These are phyloP conservation scores for Hericium alpestre DNA, from an alignment of 768 basidiomycete genomes.

Conservation along the genomic window DNA sequence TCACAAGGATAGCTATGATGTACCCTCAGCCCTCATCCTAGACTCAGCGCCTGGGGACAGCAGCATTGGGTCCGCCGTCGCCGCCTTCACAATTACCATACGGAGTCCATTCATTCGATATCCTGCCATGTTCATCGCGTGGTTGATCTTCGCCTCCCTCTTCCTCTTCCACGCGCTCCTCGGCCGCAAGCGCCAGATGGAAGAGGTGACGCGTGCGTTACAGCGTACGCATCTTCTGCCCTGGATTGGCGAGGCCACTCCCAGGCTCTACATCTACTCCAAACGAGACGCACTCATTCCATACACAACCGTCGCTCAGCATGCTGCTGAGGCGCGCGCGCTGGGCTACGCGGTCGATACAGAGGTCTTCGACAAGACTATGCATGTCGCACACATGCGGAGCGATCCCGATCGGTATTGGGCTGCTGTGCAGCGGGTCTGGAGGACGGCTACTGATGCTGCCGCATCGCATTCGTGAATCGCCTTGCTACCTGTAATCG, in stretches of 20 bases:
- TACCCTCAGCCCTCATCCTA: constrained; percentile 10
- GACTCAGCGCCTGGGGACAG: constrained; percentile 11
- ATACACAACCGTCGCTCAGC: constrained; percentile 17
- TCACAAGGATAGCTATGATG: not conserved
- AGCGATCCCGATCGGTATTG: constrained; percentile 17
- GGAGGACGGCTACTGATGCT: constrained; percentile 1
- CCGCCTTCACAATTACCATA: constrained; percentile 10
- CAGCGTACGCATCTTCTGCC: constrained; percentile 20
- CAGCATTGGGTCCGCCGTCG: not conserved
- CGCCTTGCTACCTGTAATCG: too few species aligned
- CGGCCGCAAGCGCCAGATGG: not conserved
- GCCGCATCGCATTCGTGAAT: not conserved
- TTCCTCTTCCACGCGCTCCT: not conserved
- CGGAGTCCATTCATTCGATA: constrained; percentile 1
- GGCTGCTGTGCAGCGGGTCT: constrained; percentile 10
- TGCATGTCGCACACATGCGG: constrained; percentile 25
- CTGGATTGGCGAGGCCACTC: constrained; percentile 22
- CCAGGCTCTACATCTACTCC: constrained; percentile 27
- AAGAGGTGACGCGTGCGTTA: not conserved
- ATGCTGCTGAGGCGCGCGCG: constrained; percentile 17
- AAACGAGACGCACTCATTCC: constrained; percentile 22
- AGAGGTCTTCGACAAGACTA: constrained; percentile 24
- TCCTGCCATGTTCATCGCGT: not conserved
- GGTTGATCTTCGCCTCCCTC: not conserved
- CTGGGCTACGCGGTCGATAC: constrained; percentile 18